Evolutionary conservation across 2,329 filamentous ascomycete species (phyloP).

Genomic region (Coniochaeta pulveracea): DNA sequence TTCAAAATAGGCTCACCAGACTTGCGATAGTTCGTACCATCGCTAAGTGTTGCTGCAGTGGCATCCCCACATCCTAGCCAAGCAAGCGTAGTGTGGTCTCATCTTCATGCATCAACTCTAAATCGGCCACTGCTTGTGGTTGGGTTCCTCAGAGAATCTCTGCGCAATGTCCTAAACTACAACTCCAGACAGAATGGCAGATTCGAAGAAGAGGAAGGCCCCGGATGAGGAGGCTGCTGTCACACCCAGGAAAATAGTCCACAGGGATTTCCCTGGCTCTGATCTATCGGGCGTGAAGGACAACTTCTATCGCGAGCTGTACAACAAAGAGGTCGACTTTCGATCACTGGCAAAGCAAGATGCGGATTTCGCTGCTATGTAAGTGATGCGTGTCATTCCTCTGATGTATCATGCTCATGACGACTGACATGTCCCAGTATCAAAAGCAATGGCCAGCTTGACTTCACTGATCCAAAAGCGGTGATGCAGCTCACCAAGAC

Average conservation of each 20-base stretch:
- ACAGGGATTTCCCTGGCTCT: not conserved
- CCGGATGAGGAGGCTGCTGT: conserved; percentile 6
- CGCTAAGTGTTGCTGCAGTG: too few species aligned
- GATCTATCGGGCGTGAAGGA: conserved; percentile 7
- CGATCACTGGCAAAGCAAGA: conserved; percentile 28
- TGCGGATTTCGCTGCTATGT: conserved; percentile 29
- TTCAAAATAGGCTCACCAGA: too few species aligned
- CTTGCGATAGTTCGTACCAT: too few species aligned
- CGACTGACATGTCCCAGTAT: conserved; percentile 16
- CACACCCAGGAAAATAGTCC: not conserved
- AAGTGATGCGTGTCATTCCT: conserved; percentile 8
- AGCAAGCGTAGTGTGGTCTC: too few species aligned
- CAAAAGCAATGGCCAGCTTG: conserved; percentile 40
- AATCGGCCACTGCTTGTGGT: too few species aligned
- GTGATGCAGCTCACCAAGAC: conserved; percentile 75
- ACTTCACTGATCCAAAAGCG: conserved; percentile 70
- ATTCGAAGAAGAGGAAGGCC: conserved; percentile 12
- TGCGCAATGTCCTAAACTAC: too few species aligned
- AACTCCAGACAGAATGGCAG: too few species aligned
- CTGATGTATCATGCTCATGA: not conserved
- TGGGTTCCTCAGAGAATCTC: too few species aligned
- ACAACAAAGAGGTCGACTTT: conserved; percentile 29
- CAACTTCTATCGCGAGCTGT: conserved; percentile 25
- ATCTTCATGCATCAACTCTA: too few species aligned
- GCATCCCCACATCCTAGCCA: too few species aligned